Base-by-base conservation (phyloP, 164 flowering plant genomes). In the Platanus orientalis region DNA sequence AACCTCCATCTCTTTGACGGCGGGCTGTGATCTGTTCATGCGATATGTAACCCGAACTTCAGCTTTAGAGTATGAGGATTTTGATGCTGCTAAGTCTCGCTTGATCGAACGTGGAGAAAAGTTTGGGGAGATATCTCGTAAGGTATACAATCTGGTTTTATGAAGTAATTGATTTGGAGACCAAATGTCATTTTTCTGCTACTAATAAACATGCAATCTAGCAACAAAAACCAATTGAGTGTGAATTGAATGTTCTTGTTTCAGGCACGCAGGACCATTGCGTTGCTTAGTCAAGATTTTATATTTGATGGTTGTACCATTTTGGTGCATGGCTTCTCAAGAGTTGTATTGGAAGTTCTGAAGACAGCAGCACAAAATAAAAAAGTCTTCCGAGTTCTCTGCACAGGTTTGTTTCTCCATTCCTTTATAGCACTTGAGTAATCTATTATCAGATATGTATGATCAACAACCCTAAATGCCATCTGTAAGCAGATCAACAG, bases 261-360 rank as follows among this genome's bases (percentile, higher is more conserved):
- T 61, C 85, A 94, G 97, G 99, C 97, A 39, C 89, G 96, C 55
- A 80, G 74, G 65, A 91, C 88, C 30, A 94, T 94, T 67, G 96
- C 96, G 9, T 84, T 84, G 96, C 90, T 94, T 45, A 80, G 96
- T 75, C 99, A 91, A 72, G 99, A 94, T 73, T 94, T 94, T 71
- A 86, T 94, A 45, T 85, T 91, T 62, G 96, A 91, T 80, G 96
- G 99, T 16, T 94, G 99, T 66, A 89, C 97, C 25, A 94, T 94
- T 65, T 84, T 94, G 84, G 97, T 94, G 48, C 99, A 94, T 73
- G 99, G 99, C 42, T 94, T 86, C 78, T 94, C 99, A 42, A 82
- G 99, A 75, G 97, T 94, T 27, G 97, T 94, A 29, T 63, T 89
- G 34, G 99, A 94, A 79, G 89, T 85, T 47, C 66, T 94, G 66